Evolutionary conservation across 139 green algal genomes (phyloP).

Genomic region (Volvox africanus): DNA sequence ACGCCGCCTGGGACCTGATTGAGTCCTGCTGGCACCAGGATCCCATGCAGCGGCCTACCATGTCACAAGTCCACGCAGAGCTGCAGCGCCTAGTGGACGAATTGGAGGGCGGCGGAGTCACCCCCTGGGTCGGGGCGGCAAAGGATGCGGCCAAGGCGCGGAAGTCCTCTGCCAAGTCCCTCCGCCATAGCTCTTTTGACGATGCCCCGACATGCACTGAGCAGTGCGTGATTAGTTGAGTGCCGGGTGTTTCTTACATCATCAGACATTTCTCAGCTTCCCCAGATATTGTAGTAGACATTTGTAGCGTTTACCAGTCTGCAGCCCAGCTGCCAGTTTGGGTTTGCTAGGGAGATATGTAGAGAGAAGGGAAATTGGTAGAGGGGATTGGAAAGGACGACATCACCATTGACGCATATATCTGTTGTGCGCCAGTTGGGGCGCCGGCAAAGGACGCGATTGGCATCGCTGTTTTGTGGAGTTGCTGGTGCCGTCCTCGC

Average conservation of each 20-base stretch:
- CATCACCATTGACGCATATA: no score
- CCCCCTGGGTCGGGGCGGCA: neutral
- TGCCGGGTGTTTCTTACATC: neutral
- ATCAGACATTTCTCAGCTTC: neutral
- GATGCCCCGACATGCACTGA: neutral
- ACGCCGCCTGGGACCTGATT: neutral
- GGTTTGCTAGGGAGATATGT: no score
- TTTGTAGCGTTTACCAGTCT: no score
- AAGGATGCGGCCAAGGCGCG: neutral
- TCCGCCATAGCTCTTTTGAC: neutral
- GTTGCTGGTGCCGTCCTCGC: no score
- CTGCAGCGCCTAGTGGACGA: neutral
- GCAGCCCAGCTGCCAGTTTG: no score
- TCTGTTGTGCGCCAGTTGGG: no score
- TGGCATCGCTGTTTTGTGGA: no score
- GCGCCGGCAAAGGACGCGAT: no score
- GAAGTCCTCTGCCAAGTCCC: neutral
- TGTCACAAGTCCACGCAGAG: neutral
- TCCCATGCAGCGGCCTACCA: constrained; percentile 16
- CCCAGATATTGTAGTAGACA: no score
- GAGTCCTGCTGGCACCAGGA: constrained; percentile 21
- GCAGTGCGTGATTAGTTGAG: neutral
- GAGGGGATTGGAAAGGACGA: no score
- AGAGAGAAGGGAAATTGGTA: no score
- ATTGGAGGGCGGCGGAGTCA: neutral